Evolutionary conservation across 768 basidiomycete genomes (phyloP).

Genomic region (Xerocomellus chrysenteron): DNA sequence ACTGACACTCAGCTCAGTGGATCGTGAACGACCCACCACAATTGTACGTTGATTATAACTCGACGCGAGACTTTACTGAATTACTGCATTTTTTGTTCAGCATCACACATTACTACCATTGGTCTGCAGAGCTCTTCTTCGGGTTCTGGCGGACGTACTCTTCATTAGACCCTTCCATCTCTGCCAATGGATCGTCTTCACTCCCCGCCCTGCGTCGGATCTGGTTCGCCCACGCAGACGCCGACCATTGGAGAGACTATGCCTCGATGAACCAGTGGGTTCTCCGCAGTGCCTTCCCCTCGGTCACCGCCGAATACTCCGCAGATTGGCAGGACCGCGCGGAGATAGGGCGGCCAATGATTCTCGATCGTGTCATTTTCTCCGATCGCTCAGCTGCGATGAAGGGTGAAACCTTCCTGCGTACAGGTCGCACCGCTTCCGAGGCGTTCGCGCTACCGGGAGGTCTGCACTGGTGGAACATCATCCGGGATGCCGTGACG

Average conservation of each 20-base stretch:
- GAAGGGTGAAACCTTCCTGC: slow-evolving; percentile 60
- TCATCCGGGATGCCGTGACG: slow-evolving; percentile 70
- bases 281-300: slow-evolving; percentile 77
- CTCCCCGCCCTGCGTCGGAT: slow-evolving; percentile 76
- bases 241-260: slow-evolving; percentile 87
- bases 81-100: slow-evolving; percentile 34
- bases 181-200: slow-evolving; percentile 60
- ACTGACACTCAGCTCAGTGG: slow-evolving; percentile 45
- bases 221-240: slow-evolving; percentile 72
- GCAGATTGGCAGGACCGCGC: slow-evolving; percentile 84
- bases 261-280: slow-evolving; percentile 90
- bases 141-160: slow-evolving; percentile 92
- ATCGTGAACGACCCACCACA: slow-evolving; percentile 83
- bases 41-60: slow-evolving; percentile 54
- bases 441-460: slow-evolving; percentile 75
- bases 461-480: slow-evolving; percentile 81
- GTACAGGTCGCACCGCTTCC: slow-evolving; percentile 75
- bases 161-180: slow-evolving; percentile 70
- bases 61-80: neutral
- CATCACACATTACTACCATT: slow-evolving; percentile 92
- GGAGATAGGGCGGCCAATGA: slow-evolving; percentile 63
- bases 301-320: slow-evolving; percentile 72
- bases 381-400: slow-evolving; percentile 87
- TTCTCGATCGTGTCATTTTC: slow-evolving; percentile 85
- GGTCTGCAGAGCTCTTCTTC: slow-evolving; percentile 88